Percentiles rank a stretch among this genome's conserved stretches.
Conservation (phyloP, 2,329 filamentous ascomycete species). For the Diplocarpon mali region DNA sequence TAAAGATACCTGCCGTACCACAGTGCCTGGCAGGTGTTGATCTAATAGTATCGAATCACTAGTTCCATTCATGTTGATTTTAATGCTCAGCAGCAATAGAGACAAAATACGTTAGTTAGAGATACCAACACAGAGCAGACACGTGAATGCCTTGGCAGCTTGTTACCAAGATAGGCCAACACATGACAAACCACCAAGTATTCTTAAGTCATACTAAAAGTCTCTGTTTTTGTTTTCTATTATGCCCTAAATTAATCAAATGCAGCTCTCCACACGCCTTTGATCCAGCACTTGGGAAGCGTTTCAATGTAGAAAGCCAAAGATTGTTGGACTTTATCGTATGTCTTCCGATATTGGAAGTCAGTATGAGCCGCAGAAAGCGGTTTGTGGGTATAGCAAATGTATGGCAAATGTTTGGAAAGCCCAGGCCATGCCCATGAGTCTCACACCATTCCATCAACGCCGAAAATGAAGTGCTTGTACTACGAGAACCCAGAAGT, state of each 20-base stretch:
- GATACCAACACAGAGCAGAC: too few relatives aligned
- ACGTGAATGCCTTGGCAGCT: too few relatives aligned
- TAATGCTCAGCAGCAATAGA: too few relatives aligned
- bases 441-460: slow-evolving; percentile 10
- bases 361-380: slow-evolving; percentile 19
- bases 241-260: slow-evolving; percentile 6
- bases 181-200: neutral
- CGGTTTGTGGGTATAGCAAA: slow-evolving; percentile 25
- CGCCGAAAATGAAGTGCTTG: slow-evolving; percentile 14
- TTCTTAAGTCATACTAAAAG: neutral
- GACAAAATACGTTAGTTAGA: too few relatives aligned
- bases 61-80: too few relatives aligned
- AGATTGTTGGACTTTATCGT: slow-evolving; percentile 14
- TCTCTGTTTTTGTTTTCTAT: slow-evolving; percentile 11
- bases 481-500: slow-evolving; percentile 4
- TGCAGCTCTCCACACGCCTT: slow-evolving; percentile 19
- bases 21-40: too few relatives aligned
- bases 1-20: too few relatives aligned
- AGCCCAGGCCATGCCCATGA: too few relatives aligned
- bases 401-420: slow-evolving; percentile 7
- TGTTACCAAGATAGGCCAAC: neutral
- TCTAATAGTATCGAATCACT: too few relatives aligned
- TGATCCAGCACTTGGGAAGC: slow-evolving; percentile 28
- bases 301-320: slow-evolving; percentile 18
- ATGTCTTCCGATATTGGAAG: slow-evolving; percentile 18